Evolutionary conservation across 2,329 filamentous ascomycete genomes (phyloP), one percentile per base, ranked within the genome.

Genomic region (Fusarium redolens): DNA sequence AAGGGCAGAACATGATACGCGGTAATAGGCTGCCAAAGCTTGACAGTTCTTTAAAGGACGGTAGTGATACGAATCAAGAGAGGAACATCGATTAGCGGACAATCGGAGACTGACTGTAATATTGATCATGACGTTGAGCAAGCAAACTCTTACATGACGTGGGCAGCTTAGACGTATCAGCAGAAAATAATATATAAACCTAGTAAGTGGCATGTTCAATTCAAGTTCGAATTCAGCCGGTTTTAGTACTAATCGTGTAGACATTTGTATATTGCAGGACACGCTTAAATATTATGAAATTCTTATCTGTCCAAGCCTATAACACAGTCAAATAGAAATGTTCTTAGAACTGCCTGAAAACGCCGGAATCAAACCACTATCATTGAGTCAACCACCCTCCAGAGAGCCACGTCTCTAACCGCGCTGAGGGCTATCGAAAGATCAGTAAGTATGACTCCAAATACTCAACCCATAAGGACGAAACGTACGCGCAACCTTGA

Each of bases 401-500:
- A 12, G 9, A 28, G 20, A 40, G 11, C 5, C 14, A n/a, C 47
- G 15, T n/a, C 10, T 30, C 55, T 63, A 76, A 20, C 72, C 70
- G 43, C 74, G 74, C 61, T 64, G 66, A 30, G 74, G 74, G 28
- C 74, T 76, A 33, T 38, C 4, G 18, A 28, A 58, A 22, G 25
- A 50, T 71, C 20, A 71, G 58, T 44, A 25, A 35, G 15, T 12
- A 41, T 37, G 22, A 33, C 30, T 13, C n/a, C 18, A 30, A 38
- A 38, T 17, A 65, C 12, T 33, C 13, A 31, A n/a, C 28, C 15
- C 6, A 38, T 35, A 50, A 30, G 9, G 35, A 40, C 3, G 7
- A n/a, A 47, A 83, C 87, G 73, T 77, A 90, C 88, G 83, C 88
- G 86, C 88, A 90, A 38, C 88, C 88, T 60, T 84, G 81, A 8